phyloP scores from a whole-genome alignment of 331 rosid genomes.

The Pyracantha coccinea region DNA sequence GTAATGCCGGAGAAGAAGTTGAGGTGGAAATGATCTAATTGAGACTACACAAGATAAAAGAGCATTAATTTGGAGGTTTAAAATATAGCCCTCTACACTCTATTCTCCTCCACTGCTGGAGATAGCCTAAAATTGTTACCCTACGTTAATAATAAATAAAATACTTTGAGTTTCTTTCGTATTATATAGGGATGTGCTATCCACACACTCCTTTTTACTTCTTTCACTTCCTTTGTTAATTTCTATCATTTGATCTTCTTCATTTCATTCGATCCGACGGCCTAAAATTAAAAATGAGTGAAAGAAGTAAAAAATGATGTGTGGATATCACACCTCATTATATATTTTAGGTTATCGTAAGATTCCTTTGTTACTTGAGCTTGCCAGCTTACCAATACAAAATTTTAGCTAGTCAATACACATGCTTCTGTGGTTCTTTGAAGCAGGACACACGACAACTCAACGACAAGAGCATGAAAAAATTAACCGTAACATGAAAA shows the following conservation, averaged over 20 bases:
- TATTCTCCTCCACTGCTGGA: background rate
- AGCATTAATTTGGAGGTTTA: background rate
- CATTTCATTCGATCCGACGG: too few relatives aligned
- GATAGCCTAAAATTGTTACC: background rate
- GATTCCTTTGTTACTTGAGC: background rate
- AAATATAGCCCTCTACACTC: background rate
- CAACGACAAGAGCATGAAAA: background rate
- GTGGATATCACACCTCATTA: too few relatives aligned
- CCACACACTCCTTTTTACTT: too few relatives aligned
- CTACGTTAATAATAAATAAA: too few relatives aligned
- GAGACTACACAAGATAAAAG: background rate
- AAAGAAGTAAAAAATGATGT: too few relatives aligned
- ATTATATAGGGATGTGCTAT: too few relatives aligned
- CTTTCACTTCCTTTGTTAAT: too few relatives aligned
- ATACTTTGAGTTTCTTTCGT: background rate
- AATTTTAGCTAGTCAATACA: background rate
- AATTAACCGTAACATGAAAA: background rate
- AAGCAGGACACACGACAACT: background rate
- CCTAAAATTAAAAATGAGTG: too few relatives aligned
- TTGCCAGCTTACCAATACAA: background rate
- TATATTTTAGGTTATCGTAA: background rate
- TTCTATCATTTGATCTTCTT: too few relatives aligned
- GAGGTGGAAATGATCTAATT: too few relatives aligned
- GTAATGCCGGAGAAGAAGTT: too few relatives aligned
- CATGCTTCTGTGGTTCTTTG: background rate